phyloP scores from a whole-genome alignment of 2,329 filamentous ascomycete genomes.

The Raffaelea arxii region DNA sequence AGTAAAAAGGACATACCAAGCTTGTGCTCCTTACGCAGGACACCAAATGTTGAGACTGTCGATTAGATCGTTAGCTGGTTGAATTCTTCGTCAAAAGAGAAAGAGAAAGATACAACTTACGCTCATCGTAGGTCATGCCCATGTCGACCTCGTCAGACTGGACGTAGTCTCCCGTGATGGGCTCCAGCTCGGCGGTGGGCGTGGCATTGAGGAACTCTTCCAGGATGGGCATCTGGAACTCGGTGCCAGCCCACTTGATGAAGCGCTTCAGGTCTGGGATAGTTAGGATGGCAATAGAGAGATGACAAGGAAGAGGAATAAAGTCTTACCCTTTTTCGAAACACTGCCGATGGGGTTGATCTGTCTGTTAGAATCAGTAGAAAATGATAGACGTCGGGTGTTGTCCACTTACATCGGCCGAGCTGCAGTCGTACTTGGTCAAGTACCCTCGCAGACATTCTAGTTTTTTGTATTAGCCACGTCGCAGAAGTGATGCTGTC shows the following conservation, averaged over 20 bases:
- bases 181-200: constrained; percentile 54
- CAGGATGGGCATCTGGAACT: constrained; percentile 56
- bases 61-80: neutral
- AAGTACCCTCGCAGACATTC: constrained; percentile 33
- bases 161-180: constrained; percentile 51
- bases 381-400: neutral
- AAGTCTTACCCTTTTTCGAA: constrained; percentile 31
- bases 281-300: neutral
- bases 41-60: constrained; percentile 18
- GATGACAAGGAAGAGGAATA: neutral
- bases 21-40: constrained; percentile 34
- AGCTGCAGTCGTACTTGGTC: constrained; percentile 59
- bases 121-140: constrained; percentile 42
- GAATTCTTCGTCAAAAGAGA: neutral
- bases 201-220: constrained; percentile 54
- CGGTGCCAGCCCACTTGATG: constrained; percentile 50
- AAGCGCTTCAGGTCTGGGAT: constrained; percentile 56
- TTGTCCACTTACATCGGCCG: constrained; percentile 4
- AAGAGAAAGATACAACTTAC: constrained; percentile 1
- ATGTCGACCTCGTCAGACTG: constrained; percentile 40
- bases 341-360: constrained; percentile 55
- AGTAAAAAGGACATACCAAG: constrained; percentile 21
- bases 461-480: too few relatives aligned
- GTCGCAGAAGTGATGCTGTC: too few relatives aligned
- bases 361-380: constrained; percentile 1